Percentiles rank a stretch among this genome's conserved stretches.
phyloP scores from a whole-genome alignment of 768 basidiomycete species.

The Collybiopsis confluens region DNA sequence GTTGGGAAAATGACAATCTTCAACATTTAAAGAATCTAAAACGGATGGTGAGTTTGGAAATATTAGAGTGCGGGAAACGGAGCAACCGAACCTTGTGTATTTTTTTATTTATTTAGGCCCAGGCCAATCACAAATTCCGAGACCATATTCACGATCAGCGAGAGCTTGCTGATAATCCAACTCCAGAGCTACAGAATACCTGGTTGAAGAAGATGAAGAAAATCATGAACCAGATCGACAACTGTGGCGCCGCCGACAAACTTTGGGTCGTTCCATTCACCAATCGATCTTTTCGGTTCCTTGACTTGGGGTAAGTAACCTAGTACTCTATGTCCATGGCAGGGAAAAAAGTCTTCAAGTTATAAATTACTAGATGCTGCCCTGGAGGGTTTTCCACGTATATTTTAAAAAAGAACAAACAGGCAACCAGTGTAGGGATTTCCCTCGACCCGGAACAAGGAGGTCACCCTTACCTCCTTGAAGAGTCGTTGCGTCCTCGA shows the following conservation, averaged over 20 bases:
- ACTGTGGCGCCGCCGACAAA: not conserved
- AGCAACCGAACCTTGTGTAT: too few species aligned
- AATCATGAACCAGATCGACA: constrained; percentile 17
- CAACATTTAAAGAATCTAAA: constrained; percentile 1
- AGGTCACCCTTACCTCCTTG: constrained; percentile 13
- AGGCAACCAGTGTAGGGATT: constrained; percentile 13
- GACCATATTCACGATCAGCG: constrained; percentile 5
- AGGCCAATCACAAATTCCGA: not conserved
- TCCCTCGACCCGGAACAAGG: constrained; percentile 12
- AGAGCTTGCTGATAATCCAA: constrained; percentile 7
- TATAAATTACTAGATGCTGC: constrained; percentile 11
- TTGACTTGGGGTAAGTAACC: constrained; percentile 13
- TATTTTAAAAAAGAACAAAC: constrained; percentile 13
- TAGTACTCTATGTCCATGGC: not conserved
- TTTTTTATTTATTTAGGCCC: not conserved
- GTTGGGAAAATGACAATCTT: not conserved
- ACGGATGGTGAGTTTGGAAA: not conserved
- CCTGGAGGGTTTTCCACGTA: constrained; percentile 18
- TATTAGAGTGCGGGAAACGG: too few species aligned
- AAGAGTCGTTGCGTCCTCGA: constrained; percentile 3
- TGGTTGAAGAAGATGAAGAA: constrained; percentile 16
- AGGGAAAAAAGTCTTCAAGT: not conserved
- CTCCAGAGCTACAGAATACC: not conserved
- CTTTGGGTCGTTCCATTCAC: constrained; percentile 8
- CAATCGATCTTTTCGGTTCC: constrained; percentile 11